A percentile compares a stretch with the other conserved stretches of the same genome.
Evolutionary conservation across 2,329 filamentous ascomycete genomes (phyloP).

Genomic region (Cytospora piceae): DNA sequence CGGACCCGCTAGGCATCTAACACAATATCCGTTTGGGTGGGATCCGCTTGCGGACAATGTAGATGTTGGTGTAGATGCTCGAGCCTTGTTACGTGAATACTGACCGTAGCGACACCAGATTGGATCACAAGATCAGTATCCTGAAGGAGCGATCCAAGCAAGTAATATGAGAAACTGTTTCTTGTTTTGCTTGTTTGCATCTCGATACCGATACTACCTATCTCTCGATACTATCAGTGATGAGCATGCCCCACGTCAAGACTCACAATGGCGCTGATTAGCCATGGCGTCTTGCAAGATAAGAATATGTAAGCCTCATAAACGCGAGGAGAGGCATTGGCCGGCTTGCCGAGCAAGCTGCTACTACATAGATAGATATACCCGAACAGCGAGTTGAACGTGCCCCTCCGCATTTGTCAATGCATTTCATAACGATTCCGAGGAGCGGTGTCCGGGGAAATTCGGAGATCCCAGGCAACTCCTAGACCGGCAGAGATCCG

Average conservation of each 20-base stretch:
- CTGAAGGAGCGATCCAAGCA: not conserved
- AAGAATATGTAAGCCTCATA: constrained; percentile 16
- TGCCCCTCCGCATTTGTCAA: constrained; percentile 23
- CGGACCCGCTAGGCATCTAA: constrained; percentile 27
- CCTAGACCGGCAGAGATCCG: constrained; percentile 8
- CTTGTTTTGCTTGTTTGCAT: not conserved
- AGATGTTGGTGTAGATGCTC: not conserved
- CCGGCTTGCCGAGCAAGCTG: constrained; percentile 10
- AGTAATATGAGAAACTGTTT: not conserved
- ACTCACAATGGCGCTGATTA: constrained; percentile 14
- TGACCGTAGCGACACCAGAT: not conserved
- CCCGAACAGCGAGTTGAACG: not conserved
- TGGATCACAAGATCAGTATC: not conserved
- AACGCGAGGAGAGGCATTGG: constrained; percentile 3
- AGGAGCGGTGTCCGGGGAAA: constrained; percentile 15
- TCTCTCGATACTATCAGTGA: constrained; percentile 11
- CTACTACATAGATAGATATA: constrained; percentile 2
- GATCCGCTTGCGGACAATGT: not conserved
- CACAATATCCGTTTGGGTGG: not conserved
- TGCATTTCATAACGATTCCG: constrained; percentile 24
- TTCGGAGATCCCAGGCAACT: constrained; percentile 9
- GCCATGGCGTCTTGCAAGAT: constrained; percentile 21
- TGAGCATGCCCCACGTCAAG: constrained; percentile 16
- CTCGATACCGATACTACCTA: not conserved
- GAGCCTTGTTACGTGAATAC: too few relatives aligned